phyloP scores from a whole-genome alignment of 495 filamentous ascomycete species.

The Barbatosphaeria neglecta region DNA sequence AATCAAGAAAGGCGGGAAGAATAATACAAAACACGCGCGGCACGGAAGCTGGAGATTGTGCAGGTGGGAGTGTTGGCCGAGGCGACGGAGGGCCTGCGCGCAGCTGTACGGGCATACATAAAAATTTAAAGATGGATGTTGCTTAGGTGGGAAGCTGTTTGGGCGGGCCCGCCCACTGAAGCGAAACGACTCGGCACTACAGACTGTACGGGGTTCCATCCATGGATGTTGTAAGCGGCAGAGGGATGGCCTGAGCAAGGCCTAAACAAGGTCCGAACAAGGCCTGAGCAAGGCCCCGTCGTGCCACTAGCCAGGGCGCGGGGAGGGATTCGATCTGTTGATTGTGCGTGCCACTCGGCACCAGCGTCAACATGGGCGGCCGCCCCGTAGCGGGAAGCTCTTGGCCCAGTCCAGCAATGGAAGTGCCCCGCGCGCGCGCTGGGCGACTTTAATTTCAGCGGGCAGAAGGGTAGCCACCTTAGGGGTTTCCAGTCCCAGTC shows the following conservation, averaged over 20 bases:
- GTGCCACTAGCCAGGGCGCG: too few species aligned
- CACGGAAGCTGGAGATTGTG: slow-evolving; percentile 1
- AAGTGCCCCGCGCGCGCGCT: background rate
- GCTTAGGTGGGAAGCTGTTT: background rate
- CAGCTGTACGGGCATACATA: too few species aligned
- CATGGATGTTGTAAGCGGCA: too few species aligned
- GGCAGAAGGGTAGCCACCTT: background rate
- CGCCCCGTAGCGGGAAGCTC: background rate
- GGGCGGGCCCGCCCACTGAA: background rate
- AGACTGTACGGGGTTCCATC: too few species aligned
- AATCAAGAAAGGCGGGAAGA: background rate
- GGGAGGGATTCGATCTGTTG: too few species aligned
- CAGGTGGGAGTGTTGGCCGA: background rate
- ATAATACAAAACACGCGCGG: slow-evolving; percentile 1
- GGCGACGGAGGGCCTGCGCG: too few species aligned
- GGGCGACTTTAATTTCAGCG: background rate
- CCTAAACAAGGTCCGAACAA: too few species aligned
- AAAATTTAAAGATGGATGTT: background rate
- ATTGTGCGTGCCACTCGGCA: background rate
- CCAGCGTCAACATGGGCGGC: background rate
- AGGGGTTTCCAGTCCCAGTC: background rate
- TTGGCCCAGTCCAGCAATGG: background rate
- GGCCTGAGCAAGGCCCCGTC: too few species aligned
- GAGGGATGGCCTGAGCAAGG: background rate
- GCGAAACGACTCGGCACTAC: too few species aligned